Percentiles rank a stretch among this genome's conserved stretches.
phyloP scores from a whole-genome alignment of 352 stramenopile genomes.

The Hyaloperonospora brassicae region DNA sequence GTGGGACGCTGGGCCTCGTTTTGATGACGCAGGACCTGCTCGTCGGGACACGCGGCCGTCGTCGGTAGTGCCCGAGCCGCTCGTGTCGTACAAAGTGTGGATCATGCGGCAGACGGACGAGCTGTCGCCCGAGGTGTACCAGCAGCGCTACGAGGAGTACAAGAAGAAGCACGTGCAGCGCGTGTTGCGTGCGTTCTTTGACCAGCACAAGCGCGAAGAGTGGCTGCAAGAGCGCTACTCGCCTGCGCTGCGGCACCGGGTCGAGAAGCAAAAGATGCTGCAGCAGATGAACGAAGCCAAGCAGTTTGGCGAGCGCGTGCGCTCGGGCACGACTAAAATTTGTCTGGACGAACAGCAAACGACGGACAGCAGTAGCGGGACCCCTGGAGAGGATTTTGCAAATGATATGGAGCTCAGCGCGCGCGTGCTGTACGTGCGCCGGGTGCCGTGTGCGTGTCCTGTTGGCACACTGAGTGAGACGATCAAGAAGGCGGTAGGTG shows the following conservation, averaged over 20 bases:
- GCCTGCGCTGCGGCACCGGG: slow-evolving; percentile 56
- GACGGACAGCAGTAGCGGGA: slow-evolving; percentile 14
- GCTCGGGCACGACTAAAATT: slow-evolving; percentile 41
- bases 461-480: slow-evolving; percentile 59
- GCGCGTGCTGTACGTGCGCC: slow-evolving; percentile 71
- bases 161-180: slow-evolving; percentile 83
- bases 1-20: slow-evolving; percentile 21
- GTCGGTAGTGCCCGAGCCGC: slow-evolving; percentile 46
- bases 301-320: slow-evolving; percentile 59
- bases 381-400: slow-evolving; percentile 42
- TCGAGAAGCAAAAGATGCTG: slow-evolving; percentile 55
- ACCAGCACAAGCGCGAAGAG: slow-evolving; percentile 76
- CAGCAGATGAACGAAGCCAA: slow-evolving; percentile 71
- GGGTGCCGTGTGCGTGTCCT: slow-evolving; percentile 72
- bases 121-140: slow-evolving; percentile 67
- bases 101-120: slow-evolving; percentile 86
- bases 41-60: slow-evolving; percentile 26
- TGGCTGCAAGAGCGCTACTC: slow-evolving; percentile 85
- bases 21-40: slow-evolving; percentile 14
- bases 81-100: slow-evolving; percentile 83
- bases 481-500: slow-evolving; percentile 72
- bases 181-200: slow-evolving; percentile 76
- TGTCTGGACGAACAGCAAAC: slow-evolving; percentile 52
- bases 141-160: slow-evolving; percentile 84
- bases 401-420: slow-evolving; percentile 76